Evolutionary conservation across 2,329 filamentous ascomycete species (phyloP).

Genomic region (Neoascochyta sp.): DNA sequence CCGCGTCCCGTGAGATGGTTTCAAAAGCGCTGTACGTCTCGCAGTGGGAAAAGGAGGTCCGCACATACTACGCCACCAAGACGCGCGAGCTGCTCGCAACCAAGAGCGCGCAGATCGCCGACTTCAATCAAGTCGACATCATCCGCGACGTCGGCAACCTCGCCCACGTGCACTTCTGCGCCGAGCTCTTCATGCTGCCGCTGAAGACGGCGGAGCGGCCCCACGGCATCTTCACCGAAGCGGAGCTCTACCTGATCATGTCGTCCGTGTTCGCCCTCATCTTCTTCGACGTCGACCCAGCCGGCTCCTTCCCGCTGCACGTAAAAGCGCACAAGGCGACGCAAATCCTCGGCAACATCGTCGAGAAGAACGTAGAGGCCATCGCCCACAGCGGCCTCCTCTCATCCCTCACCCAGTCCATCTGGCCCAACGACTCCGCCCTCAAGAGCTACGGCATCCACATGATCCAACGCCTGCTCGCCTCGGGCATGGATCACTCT

Average conservation of each 20-base stretch:
- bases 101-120: slow-evolving; percentile 62
- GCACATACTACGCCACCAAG: slow-evolving; percentile 63
- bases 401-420: slow-evolving; percentile 39
- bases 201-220: slow-evolving; percentile 53
- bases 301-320: slow-evolving; percentile 51
- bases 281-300: slow-evolving; percentile 55
- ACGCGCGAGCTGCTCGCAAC: slow-evolving; percentile 60
- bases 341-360: slow-evolving; percentile 49
- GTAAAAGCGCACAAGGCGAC: slow-evolving; percentile 48
- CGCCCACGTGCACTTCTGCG: slow-evolving; percentile 53
- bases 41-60: slow-evolving; percentile 61
- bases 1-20: slow-evolving; percentile 32
- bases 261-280: slow-evolving; percentile 51
- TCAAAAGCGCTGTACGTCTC: slow-evolving; percentile 57
- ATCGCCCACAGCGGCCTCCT: slow-evolving; percentile 43
- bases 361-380: slow-evolving; percentile 48
- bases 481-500: slow-evolving; percentile 44
- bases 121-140: slow-evolving; percentile 66
- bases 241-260: slow-evolving; percentile 54
- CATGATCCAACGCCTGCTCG: slow-evolving; percentile 53
- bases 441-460: slow-evolving; percentile 54
- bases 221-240: slow-evolving; percentile 51
- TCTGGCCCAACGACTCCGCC: slow-evolving; percentile 40
- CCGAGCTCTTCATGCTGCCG: slow-evolving; percentile 54
- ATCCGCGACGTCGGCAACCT: slow-evolving; percentile 56